Conservation (phyloP, 805 yeast species). For the Tetrapisispora taiwanensis region DNA sequence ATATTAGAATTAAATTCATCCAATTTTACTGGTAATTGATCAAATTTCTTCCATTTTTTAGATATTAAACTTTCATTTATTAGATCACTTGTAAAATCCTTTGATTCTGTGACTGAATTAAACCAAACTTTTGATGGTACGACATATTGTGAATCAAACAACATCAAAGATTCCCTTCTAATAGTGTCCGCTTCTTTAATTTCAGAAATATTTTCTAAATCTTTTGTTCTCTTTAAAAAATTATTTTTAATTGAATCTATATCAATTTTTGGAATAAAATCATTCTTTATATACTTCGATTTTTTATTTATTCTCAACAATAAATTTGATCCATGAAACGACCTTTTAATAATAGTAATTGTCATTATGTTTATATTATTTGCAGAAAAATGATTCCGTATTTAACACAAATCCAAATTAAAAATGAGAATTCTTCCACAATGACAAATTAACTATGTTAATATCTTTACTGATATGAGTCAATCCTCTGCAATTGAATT, state of each 20-base stretch:
- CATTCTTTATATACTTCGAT: neutral
- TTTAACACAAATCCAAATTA: too few species aligned
- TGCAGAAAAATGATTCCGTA: neutral
- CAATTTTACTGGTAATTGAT: neutral
- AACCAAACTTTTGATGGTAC: slow-evolving; percentile 23
- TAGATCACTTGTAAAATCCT: neutral
- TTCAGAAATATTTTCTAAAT: slow-evolving; percentile 21
- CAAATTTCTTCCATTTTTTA: neutral
- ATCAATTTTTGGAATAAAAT: slow-evolving; percentile 6
- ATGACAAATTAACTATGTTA: too few species aligned
- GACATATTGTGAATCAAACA: slow-evolving; percentile 15
- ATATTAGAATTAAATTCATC: neutral
- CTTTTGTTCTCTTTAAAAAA: slow-evolving; percentile 19
- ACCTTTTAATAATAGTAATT: neutral
- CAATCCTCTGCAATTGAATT: too few species aligned
- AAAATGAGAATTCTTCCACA: too few species aligned
- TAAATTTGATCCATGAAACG: neutral
- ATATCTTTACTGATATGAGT: too few species aligned
- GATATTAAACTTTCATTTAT: neutral
- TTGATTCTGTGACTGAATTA: neutral
- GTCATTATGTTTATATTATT: neutral
- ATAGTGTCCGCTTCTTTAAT: slow-evolving; percentile 18
- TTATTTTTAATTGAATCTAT: slow-evolving; percentile 10
- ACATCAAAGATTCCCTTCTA: slow-evolving; percentile 9
- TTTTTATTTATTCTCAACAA: neutral